Evolutionary conservation across 1,284 basidiomycete species (phyloP), one percentile per base, ranked within the genome.

Genomic region (Ceratobasidium sp.): DNA sequence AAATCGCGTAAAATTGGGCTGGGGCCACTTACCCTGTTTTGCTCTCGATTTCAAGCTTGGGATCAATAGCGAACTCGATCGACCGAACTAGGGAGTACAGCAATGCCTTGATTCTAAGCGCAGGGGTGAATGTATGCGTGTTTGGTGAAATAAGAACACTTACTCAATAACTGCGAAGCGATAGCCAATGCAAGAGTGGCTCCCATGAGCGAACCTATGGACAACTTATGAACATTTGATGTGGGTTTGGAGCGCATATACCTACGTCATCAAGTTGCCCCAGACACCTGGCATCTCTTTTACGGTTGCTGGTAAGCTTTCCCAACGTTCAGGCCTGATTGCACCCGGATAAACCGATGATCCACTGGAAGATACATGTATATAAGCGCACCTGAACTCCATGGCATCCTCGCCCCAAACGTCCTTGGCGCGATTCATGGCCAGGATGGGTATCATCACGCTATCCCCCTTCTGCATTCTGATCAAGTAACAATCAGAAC

Each of bases 91-190:
- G 69, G 0, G 80, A 79, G 78, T 81, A 83, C 0, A 82, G 60
- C 20, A 82, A 60, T 7, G 79, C 80, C 77, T 83, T 83, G 79
- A 83, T 82, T 65, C 82, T 82, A 46, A 48, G 83, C 83, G 33
- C 70, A 54, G 48, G 81, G 81, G 81, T 16, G 16, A 55, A 41
- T 30, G 55, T 20, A 23, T 7, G 55, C 54, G 23, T 14, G 33
- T 20, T 59, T 23, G 12, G 50, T 50, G 33, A 1, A 60, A 41
- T 38, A 35, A 33, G n/a, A 14, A 6, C 2, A 83, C 86, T 78
- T 80, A 90, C 89, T 94, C 92, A 23, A 89, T 85, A 30, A 94
- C 81, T 1, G 92, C 88, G 81, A 94, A 93, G 4, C 91, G 88
- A 82, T 91, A 93, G 0, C 92, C 92, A 59, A 92, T 92, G 81